These are phyloP conservation scores for Populus davidiana DNA, from an alignment of 345 rosid species.

Conservation along the genomic window DNA sequence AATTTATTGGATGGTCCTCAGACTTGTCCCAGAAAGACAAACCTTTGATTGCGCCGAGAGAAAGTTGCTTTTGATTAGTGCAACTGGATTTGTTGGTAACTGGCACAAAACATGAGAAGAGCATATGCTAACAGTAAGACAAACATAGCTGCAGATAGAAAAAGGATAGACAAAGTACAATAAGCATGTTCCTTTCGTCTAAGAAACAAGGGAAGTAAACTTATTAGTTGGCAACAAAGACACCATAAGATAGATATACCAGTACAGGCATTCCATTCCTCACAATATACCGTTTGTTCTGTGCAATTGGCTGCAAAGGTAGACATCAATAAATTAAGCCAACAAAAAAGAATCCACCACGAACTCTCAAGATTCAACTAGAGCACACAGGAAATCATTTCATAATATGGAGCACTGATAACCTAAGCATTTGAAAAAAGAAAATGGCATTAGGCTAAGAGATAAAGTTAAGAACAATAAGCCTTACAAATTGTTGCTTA, in stretches of 20 bases:
- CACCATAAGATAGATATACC: constrained; percentile 42
- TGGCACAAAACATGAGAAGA: constrained; percentile 32
- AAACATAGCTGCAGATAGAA: constrained; percentile 13
- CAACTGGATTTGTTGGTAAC: constrained; percentile 81
- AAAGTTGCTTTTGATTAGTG: constrained; percentile 54
- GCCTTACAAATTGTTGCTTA: constrained; percentile 74
- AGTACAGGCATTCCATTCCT: constrained; percentile 70
- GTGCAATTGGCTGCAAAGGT: constrained; percentile 71
- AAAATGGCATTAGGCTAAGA: background rate
- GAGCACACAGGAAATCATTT: background rate
- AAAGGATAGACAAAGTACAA: background rate
- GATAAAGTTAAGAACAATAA: background rate
- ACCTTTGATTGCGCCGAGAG: constrained; percentile 89
- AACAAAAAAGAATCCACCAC: background rate
- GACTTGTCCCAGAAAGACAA: constrained; percentile 19
- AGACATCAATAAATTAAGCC: constrained; percentile 11
- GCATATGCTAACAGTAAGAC: constrained; percentile 1
- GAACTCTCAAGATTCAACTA: background rate
- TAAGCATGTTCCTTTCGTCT: background rate
- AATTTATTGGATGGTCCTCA: constrained; percentile 1
- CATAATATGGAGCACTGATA: background rate
- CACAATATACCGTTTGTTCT: constrained; percentile 71
- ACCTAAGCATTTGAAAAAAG: background rate
- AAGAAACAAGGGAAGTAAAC: constrained; percentile 4
- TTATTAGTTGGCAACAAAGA: constrained; percentile 10